These are phyloP conservation scores for Penicillium aurantiogriseum DNA, from an alignment of 2,329 filamentous ascomycete species.

Conservation along the genomic window DNA sequence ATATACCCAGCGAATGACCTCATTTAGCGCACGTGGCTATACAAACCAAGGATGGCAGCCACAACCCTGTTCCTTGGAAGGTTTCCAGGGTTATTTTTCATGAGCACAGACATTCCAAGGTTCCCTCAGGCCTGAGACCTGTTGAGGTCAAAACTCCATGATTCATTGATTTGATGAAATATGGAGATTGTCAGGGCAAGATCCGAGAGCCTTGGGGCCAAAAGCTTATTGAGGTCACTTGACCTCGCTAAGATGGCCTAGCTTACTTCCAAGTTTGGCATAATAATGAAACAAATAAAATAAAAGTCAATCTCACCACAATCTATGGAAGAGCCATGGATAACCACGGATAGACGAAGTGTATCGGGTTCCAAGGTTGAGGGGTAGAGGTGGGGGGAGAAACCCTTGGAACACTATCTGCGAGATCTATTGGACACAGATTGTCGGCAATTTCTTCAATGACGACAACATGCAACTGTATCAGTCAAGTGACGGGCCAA, in stretches of 20 bases:
- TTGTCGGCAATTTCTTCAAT: slow-evolving; percentile 1
- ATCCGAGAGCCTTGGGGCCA: not conserved
- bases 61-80: not conserved
- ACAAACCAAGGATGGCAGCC: not conserved
- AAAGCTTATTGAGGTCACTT: slow-evolving; percentile 10
- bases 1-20: slow-evolving; percentile 2
- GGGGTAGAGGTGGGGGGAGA: slow-evolving; percentile 2
- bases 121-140: not conserved
- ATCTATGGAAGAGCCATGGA: not conserved
- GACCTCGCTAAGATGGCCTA: not conserved
- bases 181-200: not conserved
- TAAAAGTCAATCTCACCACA: not conserved
- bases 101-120: not conserved
- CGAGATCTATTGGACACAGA: slow-evolving; percentile 1
- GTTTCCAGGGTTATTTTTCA: not conserved
- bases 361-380: slow-evolving; percentile 4
- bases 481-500: slow-evolving; percentile 2
- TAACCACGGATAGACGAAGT: not conserved
- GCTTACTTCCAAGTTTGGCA: not conserved
- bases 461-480: not conserved
- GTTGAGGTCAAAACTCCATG: not conserved
- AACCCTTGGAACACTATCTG: not conserved
- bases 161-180: not conserved
- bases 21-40: slow-evolving; percentile 5
- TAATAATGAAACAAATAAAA: not conserved